These are phyloP conservation scores for Annulohypoxylon stygium DNA, from an alignment of 495 filamentous ascomycete genomes.

Conservation along the genomic window DNA sequence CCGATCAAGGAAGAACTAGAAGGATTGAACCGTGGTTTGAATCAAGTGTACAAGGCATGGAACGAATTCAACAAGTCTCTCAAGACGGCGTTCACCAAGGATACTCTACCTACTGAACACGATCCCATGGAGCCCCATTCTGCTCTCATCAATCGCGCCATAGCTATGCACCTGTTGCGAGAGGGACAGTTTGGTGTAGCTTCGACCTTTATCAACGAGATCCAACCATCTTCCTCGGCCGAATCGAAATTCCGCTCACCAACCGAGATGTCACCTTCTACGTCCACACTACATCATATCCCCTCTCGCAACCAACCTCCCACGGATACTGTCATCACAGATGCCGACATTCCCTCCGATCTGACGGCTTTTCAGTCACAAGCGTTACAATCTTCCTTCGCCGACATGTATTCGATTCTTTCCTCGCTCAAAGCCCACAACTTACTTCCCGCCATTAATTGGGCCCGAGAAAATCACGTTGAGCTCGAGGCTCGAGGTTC, in stretches of 20 bases:
- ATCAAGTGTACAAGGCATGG: constrained; percentile 80
- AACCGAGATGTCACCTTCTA: constrained; percentile 15
- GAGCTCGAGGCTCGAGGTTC: constrained; percentile 84
- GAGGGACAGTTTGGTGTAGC: constrained; percentile 95
- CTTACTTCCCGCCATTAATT: constrained; percentile 84
- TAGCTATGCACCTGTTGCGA: constrained; percentile 94
- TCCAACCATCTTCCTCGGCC: constrained; percentile 47
- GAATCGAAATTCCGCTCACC: constrained; percentile 11
- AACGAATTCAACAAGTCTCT: constrained; percentile 85
- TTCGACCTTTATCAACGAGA: constrained; percentile 80
- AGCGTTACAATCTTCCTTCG: constrained; percentile 82
- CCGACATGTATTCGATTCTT: constrained; percentile 90
- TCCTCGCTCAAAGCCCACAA: constrained; percentile 78
- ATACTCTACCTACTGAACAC: constrained; percentile 81
- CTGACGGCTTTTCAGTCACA: constrained; percentile 71
- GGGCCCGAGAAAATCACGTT: constrained; percentile 78
- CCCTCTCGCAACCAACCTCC: constrained; percentile 17
- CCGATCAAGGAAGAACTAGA: constrained; percentile 84
- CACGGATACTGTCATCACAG: constrained; percentile 48
- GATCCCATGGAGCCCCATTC: constrained; percentile 84
- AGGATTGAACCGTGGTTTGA: constrained; percentile 79
- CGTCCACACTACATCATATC: constrained; percentile 29
- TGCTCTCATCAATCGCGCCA: constrained; percentile 86
- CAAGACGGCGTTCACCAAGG: constrained; percentile 69
- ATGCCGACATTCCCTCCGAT: constrained; percentile 51